These are phyloP conservation scores for Naegleria lovaniensis DNA, from an alignment of 208 protist species.

Conservation along the genomic window DNA sequence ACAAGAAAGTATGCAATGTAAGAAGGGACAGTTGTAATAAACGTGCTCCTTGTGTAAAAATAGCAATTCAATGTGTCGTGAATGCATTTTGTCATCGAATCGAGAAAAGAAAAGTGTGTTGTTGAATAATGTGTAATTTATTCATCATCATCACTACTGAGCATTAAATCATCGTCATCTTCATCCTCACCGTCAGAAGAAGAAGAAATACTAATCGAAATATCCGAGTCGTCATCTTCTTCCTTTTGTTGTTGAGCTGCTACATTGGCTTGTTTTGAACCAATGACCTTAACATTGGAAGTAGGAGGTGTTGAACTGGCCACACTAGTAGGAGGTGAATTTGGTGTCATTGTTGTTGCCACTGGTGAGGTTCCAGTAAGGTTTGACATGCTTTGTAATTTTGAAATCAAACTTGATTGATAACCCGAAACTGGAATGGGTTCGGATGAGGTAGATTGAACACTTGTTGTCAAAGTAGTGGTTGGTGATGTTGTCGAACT, in stretches of 20 bases:
- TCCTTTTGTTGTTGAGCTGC: background rate
- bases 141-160: background rate
- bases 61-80: no score
- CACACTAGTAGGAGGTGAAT: background rate
- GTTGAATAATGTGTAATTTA: no score
- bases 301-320: background rate
- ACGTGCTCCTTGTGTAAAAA: no score
- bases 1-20: constrained; percentile 42
- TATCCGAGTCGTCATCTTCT: background rate
- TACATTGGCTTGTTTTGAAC: background rate
- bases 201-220: background rate
- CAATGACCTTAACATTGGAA: background rate
- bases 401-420: background rate
- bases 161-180: background rate
- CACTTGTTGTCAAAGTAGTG: background rate
- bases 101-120: no score
- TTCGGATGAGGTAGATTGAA: background rate
- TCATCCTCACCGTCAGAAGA: background rate
- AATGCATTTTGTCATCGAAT: no score
- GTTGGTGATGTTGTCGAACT: background rate
- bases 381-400: background rate
- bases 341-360: background rate
- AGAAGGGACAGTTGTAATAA: no score
- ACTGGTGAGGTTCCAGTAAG: background rate
- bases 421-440: background rate